Conservation (phyloP, 768 basidiomycete genomes). For the Wakefieldia striispora region DNA sequence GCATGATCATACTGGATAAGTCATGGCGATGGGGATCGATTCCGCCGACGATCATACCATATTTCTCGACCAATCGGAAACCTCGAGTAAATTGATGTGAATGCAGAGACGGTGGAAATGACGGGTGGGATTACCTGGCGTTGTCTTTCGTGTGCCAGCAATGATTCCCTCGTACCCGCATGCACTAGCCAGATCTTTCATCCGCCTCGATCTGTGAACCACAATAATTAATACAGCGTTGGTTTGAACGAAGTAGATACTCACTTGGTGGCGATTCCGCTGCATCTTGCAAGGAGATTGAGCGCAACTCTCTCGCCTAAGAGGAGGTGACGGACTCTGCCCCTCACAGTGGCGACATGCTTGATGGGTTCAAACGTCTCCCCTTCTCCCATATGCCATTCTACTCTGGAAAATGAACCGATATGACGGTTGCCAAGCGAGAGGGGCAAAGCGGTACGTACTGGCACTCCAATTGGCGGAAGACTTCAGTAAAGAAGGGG, state of each 20-base stretch:
- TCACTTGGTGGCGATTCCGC: conserved; percentile 94
- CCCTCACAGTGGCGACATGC: conserved; percentile 87
- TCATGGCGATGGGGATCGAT: conserved; percentile 95
- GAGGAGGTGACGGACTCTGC: conserved; percentile 83
- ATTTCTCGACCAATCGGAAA: conserved; percentile 96
- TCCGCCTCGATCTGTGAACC: conserved; percentile 66
- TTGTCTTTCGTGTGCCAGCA: conserved; percentile 96
- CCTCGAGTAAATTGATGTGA: conserved; percentile 43
- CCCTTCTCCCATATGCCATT: conserved; percentile 92
- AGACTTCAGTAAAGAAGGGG: conserved; percentile 94
- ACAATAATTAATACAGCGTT: background rate
- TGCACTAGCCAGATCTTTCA: conserved; percentile 73
- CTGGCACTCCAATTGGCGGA: conserved; percentile 86
- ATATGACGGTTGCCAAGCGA: background rate
- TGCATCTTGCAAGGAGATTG: conserved; percentile 91
- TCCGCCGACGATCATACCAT: conserved; percentile 97
- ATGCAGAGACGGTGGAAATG: background rate
- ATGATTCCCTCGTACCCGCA: conserved; percentile 85
- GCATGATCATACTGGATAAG: conserved; percentile 99
- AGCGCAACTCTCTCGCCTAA: conserved; percentile 92
- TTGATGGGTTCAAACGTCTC: conserved; percentile 75
- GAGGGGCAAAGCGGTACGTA: conserved; percentile 42
- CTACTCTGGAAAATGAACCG: conserved; percentile 54
- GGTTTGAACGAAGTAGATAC: conserved; percentile 18
- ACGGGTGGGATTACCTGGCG: conserved; percentile 56